These are phyloP conservation scores for Diplodia seriata DNA, from an alignment of 2,329 filamentous ascomycete species.

Conservation along the genomic window DNA sequence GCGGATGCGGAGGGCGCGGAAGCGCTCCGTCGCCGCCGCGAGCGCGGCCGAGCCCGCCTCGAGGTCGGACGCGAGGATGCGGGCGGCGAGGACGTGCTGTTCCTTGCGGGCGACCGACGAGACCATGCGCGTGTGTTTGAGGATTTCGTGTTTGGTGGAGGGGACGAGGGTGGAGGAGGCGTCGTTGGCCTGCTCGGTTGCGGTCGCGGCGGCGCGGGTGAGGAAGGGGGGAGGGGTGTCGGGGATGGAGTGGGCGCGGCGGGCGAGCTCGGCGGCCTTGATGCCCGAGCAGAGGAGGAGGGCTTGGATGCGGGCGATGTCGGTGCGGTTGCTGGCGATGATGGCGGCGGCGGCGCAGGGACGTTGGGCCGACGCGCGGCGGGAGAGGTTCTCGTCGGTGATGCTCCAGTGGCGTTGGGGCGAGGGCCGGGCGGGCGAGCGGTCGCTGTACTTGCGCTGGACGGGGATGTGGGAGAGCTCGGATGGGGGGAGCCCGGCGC, in stretches of 20 bases:
- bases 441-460: slow-evolving; percentile 30
- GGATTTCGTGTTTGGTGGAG: neutral
- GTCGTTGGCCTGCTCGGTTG: slow-evolving; percentile 41
- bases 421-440: slow-evolving; percentile 44
- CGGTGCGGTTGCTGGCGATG: slow-evolving; percentile 60
- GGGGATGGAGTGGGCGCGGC: slow-evolving; percentile 63
- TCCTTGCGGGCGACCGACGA: slow-evolving; percentile 58
- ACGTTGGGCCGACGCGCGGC: slow-evolving; percentile 39
- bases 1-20: slow-evolving; percentile 56
- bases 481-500: slow-evolving; percentile 42
- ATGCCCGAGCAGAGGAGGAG: slow-evolving; percentile 85
- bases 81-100: slow-evolving; percentile 62
- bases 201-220: slow-evolving; percentile 51
- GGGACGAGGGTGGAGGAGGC: slow-evolving; percentile 35
- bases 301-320: slow-evolving; percentile 78
- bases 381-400: slow-evolving; percentile 53
- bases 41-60: slow-evolving; percentile 54
- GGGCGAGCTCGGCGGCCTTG: slow-evolving; percentile 81
- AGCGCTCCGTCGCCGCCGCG: slow-evolving; percentile 58
- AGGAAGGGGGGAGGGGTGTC: slow-evolving; percentile 45
- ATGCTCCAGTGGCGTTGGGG: slow-evolving; percentile 65
- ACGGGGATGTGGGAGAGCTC: slow-evolving; percentile 16
- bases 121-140: slow-evolving; percentile 40
- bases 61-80: slow-evolving; percentile 57
- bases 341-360: slow-evolving; percentile 38